Evolutionary conservation across 345 rosid species (phyloP).

Genomic region (Dipteronia dyeriana): DNA sequence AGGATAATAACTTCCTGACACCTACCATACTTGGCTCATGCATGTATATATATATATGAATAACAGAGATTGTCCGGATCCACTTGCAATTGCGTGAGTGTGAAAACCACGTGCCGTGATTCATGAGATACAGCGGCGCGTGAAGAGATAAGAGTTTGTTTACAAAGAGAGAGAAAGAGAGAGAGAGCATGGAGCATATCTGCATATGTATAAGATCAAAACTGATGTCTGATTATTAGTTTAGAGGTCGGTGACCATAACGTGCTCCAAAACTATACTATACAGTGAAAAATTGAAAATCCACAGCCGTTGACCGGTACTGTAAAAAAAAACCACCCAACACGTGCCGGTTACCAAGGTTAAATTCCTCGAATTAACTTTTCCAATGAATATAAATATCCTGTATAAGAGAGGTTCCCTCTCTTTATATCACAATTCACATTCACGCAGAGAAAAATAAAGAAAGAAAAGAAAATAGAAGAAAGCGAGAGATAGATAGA

Average conservation of each 20-base stretch:
- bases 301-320: constrained; percentile 30
- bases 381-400: constrained; percentile 31
- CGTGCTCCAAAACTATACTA: constrained; percentile 8
- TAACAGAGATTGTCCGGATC: background rate
- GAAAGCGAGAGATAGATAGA: background rate
- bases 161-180: background rate
- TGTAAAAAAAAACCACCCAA: constrained; percentile 13
- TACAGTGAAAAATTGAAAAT: background rate
- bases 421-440: constrained; percentile 8
- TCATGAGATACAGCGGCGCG: constrained; percentile 12
- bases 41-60: no score
- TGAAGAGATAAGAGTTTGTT: background rate
- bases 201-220: background rate
- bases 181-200: constrained; percentile 12
- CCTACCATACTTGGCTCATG: constrained; percentile 3
- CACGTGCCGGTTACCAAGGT: constrained; percentile 39
- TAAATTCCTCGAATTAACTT: constrained; percentile 15
- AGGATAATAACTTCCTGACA: constrained; percentile 9
- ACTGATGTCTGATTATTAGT: background rate
- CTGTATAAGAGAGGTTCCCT: background rate
- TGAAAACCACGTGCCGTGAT: constrained; percentile 12
- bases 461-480: background rate
- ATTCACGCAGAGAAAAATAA: constrained; percentile 14
- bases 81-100: background rate
- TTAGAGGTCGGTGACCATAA: constrained; percentile 31